These are phyloP conservation scores for Prototheca stagnorum DNA, from an alignment of 163 green algal genomes.

Conservation along the genomic window DNA sequence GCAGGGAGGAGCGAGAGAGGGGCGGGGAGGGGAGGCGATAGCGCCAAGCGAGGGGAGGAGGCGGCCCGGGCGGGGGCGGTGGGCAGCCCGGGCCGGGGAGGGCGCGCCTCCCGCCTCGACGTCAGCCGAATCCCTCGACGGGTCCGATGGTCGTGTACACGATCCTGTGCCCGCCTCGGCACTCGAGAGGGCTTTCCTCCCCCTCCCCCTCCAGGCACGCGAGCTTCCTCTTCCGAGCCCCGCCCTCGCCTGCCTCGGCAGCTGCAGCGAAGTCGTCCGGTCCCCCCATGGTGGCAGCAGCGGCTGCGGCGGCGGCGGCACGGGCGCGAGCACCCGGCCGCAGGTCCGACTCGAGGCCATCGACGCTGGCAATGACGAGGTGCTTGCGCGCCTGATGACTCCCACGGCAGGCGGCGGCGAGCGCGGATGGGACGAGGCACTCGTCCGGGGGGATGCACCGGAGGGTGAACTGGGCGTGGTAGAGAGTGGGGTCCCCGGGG, in stretches of 20 bases:
- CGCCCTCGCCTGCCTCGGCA: no score
- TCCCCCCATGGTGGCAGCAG: no score
- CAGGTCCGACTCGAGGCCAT: no score
- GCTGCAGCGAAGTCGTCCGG: no score
- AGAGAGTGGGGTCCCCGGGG: slow-evolving; percentile 41
- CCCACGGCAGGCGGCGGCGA: slow-evolving; percentile 15
- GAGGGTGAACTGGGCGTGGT: slow-evolving; percentile 41
- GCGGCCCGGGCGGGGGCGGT: no score
- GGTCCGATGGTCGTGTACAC: slow-evolving; percentile 20
- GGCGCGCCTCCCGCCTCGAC: no score
- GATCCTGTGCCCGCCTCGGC: background rate
- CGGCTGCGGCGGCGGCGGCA: no score
- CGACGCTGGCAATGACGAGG: slow-evolving; percentile 25
- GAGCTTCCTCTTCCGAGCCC: no score
- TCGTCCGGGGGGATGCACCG: slow-evolving; percentile 9
- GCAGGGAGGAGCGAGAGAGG: no score
- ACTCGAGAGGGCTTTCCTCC: background rate
- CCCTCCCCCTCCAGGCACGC: background rate
- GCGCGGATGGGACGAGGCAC: slow-evolving; percentile 9
- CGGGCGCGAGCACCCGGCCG: background rate
- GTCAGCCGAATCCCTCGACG: slow-evolving; percentile 28
- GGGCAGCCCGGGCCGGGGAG: no score
- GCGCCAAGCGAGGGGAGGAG: no score
- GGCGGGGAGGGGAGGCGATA: no score
- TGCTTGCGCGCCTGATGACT: slow-evolving; percentile 32